Evolutionary conservation across 208 protist species (phyloP), one percentile per base, ranked within the genome.

Genomic region (Acanthamoeba rhysodes): DNA sequence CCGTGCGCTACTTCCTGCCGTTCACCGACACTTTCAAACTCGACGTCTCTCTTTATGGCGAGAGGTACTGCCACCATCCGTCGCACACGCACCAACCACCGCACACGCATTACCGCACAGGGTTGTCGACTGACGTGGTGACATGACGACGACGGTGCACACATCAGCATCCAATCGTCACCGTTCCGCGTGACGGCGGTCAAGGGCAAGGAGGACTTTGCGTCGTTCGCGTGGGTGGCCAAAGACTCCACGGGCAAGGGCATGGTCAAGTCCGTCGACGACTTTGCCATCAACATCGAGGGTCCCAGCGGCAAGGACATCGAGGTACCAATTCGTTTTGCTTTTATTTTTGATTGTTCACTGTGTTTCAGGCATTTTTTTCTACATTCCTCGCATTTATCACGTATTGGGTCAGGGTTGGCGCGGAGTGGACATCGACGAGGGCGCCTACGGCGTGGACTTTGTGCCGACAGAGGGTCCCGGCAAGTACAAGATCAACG

Each of bases 1-100:
- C 62, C 41, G 96, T 96, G 24, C 18, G 37, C 2, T 97, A 97
- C 41, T 95, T 84, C 53, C 96, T 95, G 72, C 72, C 95, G 24
- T 45, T 53, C 53, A 59, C 90, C 70, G 66, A 72, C 37, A 45
- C 78, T 1, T 95, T 94, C 96, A 12, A 37, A 8, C 55, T 97
- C 45, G 55, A 95, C 10, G 96, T 97, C 45, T 90, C 80, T 5
- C 72, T 97, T 57, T 70, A 95, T 34, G 96, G 74, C n/a, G 70
- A 80, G 20, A 70, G 57, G 50, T 82, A 96, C 76, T 55, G 50
- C 16, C 32, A 97, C n/a, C 84, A 64, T 62, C 92, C 96, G 34
- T 5, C 41, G 41, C 41, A 45, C 41, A 41, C 37, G 37, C 37
- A 41, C n/a, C n/a, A n/a, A n/a, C n/a, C n/a, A n/a, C 37, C 37